A percentile compares a stretch with the other conserved stretches of the same genome.
phyloP scores from a whole-genome alignment of 805 yeast genomes.

The Cyberlindnera bimundalis region DNA sequence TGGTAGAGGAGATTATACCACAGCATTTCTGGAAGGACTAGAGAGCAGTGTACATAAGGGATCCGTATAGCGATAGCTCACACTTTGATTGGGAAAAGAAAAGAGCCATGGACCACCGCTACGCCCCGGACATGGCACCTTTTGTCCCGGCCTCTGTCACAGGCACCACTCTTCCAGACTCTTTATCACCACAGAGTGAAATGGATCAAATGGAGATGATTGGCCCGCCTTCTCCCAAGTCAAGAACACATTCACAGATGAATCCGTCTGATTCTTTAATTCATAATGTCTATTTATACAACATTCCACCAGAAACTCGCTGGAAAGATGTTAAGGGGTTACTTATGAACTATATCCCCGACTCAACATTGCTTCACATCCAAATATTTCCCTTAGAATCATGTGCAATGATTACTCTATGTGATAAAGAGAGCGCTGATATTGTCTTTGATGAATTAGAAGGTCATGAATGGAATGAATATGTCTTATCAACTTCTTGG shows the following conservation, averaged over 20 bases:
- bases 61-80: no score
- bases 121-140: background rate
- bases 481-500: slow-evolving; percentile 8
- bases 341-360: slow-evolving; percentile 18
- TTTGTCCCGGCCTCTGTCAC: background rate
- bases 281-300: slow-evolving; percentile 17
- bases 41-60: no score
- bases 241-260: background rate
- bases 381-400: slow-evolving; percentile 13
- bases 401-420: slow-evolving; percentile 16
- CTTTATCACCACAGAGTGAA: no score
- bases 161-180: background rate
- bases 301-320: slow-evolving; percentile 20
- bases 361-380: slow-evolving; percentile 21
- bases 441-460: slow-evolving; percentile 13
- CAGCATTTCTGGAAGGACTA: no score
- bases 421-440: slow-evolving; percentile 10
- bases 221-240: background rate
- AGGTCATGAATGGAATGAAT: slow-evolving; percentile 20
- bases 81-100: no score
- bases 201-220: no score
- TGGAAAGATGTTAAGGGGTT: slow-evolving; percentile 25
- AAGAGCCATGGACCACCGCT: background rate
- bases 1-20: no score
- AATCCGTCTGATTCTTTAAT: slow-evolving; percentile 3